These are phyloP conservation scores for Xylariaceae sp. DNA, from an alignment of 2,329 filamentous ascomycete genomes.

Conservation along the genomic window DNA sequence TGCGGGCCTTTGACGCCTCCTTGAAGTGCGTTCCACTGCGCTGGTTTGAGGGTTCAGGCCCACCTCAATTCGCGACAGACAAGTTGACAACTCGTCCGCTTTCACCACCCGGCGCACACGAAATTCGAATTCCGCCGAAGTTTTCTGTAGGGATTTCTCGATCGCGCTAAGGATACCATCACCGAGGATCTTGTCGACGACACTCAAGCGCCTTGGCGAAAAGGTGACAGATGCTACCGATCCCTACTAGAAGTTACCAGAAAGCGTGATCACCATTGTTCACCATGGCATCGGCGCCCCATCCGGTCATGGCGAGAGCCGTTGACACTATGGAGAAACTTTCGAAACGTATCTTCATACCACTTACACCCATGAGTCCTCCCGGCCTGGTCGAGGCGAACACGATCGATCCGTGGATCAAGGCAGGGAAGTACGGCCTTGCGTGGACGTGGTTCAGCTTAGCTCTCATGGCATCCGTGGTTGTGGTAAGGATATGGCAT, in stretches of 20 bases:
- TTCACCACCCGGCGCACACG: slow-evolving; percentile 10
- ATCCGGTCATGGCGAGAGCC: slow-evolving; percentile 33
- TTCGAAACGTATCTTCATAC: slow-evolving; percentile 54
- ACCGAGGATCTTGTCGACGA: not conserved
- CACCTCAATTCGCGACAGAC: slow-evolving; percentile 29
- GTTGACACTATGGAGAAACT: slow-evolving; percentile 36
- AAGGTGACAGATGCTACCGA: slow-evolving; percentile 9
- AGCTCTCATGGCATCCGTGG: slow-evolving; percentile 61
- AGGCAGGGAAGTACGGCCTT: slow-evolving; percentile 78
- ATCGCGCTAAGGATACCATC: not conserved
- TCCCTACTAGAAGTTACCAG: slow-evolving; percentile 4
- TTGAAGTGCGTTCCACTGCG: slow-evolving; percentile 26
- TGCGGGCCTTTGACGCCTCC: slow-evolving; percentile 22
- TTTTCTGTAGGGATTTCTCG: not conserved
- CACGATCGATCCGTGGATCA: slow-evolving; percentile 69
- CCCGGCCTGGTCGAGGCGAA: slow-evolving; percentile 58
- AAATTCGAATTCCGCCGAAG: not conserved
- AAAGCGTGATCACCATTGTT: slow-evolving; percentile 10
- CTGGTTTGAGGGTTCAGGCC: slow-evolving; percentile 35
- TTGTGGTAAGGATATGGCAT: slow-evolving; percentile 73
- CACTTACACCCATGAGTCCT: slow-evolving; percentile 54
- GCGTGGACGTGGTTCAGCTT: slow-evolving; percentile 87
- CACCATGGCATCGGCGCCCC: slow-evolving; percentile 38
- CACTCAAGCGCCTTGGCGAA: not conserved
- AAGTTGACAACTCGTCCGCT: slow-evolving; percentile 10